Evolutionary conservation across 768 basidiomycete genomes (phyloP), one percentile per base, ranked within the genome.

Genomic region (Mycena amicta): DNA sequence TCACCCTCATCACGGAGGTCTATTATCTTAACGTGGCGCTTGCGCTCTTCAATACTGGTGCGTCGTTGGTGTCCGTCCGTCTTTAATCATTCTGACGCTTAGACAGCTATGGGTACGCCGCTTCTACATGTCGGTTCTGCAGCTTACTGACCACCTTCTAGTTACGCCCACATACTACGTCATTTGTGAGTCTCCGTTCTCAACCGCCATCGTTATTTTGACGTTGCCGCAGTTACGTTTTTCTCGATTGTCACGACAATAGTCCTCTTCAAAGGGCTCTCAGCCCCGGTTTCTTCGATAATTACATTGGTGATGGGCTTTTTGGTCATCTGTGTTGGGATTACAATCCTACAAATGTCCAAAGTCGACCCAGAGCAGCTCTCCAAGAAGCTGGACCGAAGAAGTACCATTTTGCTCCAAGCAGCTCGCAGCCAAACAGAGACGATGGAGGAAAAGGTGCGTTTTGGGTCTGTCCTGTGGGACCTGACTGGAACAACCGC

Each of bases 1-100:
- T 92, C 18, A 98, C 96, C 0, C 79, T 98, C 18, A 89, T 94
- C 56, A 87, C 88, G 57, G 96, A 98, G 72, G 92, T 98, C 67
- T 95, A 92, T 74, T 98, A 93, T 75, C 82, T 98, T 59, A 98
- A 97, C 74, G 88, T 95, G 59, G 97, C 97, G 18, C 86, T 99
- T 59, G 97, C 95, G 56, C 77, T 98, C 31, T 98, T 95, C 80
- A 96, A 97, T 74, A 92, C 91, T 54, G 90, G 89, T 88, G 61
- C 61, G 85, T 60, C 65, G 64, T 18, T 33, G 13, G 6, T 47
- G 49, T 18, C 45, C 41, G 49, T 33, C 26, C 16, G 22, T 30
- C 8, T n/a, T n/a, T 50, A 53, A 25, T 29, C 31, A 45, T 53
- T 28, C 54, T 58, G 37, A 59, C 63, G 27, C 53, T n/a, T 61